phyloP scores from a whole-genome alignment of 371 early-diverging fungal species.

The Coemansia sp. region DNA sequence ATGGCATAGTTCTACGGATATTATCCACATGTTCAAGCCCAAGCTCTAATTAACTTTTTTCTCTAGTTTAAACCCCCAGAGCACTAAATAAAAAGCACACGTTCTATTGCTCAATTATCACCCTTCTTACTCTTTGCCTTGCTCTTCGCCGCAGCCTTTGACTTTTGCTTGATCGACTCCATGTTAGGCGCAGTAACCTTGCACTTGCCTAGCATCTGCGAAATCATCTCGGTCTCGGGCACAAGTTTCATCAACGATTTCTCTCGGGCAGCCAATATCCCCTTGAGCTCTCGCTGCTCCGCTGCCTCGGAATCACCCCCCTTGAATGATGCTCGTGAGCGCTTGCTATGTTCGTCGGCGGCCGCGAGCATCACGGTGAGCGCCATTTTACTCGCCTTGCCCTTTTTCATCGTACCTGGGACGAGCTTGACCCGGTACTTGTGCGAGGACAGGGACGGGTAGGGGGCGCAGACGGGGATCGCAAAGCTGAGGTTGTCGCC shows the following conservation, averaged over 20 bases:
- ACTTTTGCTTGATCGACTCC: slow-evolving; percentile 65
- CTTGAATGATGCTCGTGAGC: slow-evolving; percentile 52
- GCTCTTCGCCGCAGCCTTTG: slow-evolving; percentile 43
- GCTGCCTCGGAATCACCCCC: slow-evolving; percentile 22
- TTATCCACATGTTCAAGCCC: too few species aligned
- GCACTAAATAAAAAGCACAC: background rate
- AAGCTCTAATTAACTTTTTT: background rate
- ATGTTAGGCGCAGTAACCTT: slow-evolving; percentile 78
- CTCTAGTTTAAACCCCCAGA: background rate
- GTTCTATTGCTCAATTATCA: background rate
- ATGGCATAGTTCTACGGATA: too few species aligned
- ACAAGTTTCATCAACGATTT: slow-evolving; percentile 78
- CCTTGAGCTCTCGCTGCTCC: slow-evolving; percentile 28
- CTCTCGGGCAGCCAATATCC: slow-evolving; percentile 57
- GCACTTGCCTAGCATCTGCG: slow-evolving; percentile 83
- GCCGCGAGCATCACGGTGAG: slow-evolving; percentile 57
- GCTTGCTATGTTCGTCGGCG: slow-evolving; percentile 24
- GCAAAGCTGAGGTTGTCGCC: slow-evolving; percentile 85
- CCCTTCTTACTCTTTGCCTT: slow-evolving; percentile 35
- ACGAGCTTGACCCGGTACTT: slow-evolving; percentile 95
- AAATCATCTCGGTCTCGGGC: slow-evolving; percentile 81
- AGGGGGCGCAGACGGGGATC: slow-evolving; percentile 97
- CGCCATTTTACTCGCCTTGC: slow-evolving; percentile 71
- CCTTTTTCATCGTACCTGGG: slow-evolving; percentile 96
- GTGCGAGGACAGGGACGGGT: slow-evolving; percentile 79